These are phyloP conservation scores for Trypanosoma brucei DNA, from an alignment of 208 protist genomes.

Conservation along the genomic window DNA sequence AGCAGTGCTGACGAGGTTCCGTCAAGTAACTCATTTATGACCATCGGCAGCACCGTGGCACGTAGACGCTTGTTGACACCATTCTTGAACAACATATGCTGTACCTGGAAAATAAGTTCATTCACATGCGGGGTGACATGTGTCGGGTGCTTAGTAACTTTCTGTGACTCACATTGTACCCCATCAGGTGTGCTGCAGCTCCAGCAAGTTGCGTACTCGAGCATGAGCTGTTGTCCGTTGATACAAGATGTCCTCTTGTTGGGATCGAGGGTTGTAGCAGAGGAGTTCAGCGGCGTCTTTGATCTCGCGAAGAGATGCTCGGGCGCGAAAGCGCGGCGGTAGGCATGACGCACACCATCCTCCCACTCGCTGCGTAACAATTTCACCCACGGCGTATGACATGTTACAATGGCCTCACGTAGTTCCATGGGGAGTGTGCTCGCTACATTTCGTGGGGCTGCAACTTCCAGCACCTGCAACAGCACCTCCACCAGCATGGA, in stretches of 20 bases:
- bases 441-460: not conserved
- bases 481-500: slow-evolving; percentile 19
- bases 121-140: slow-evolving; percentile 22
- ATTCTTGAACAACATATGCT: slow-evolving; percentile 16
- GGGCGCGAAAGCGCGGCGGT: slow-evolving; percentile 10
- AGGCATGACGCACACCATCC: slow-evolving; percentile 11
- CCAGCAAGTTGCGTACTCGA: slow-evolving; percentile 22
- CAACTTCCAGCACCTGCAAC: not conserved
- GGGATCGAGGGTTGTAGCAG: not conserved
- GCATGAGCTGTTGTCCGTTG: not conserved
- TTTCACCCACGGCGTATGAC: slow-evolving; percentile 17
- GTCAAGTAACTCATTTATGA: slow-evolving; percentile 18
- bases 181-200: not conserved
- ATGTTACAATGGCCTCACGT: slow-evolving; percentile 12
- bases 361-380: slow-evolving; percentile 22
- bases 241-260: not conserved
- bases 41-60: slow-evolving; percentile 12
- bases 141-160: slow-evolving; percentile 10
- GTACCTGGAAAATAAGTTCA: slow-evolving; percentile 21
- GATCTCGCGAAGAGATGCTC: not conserved
- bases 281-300: not conserved
- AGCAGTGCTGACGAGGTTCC: slow-evolving; percentile 3
- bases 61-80: slow-evolving; percentile 2
- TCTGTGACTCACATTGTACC: not conserved
- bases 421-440: slow-evolving; percentile 6